Evolutionary conservation across 306 rosid genomes (phyloP), one percentile per base, ranked within the genome.

Genomic region (Castanea mollissima): DNA sequence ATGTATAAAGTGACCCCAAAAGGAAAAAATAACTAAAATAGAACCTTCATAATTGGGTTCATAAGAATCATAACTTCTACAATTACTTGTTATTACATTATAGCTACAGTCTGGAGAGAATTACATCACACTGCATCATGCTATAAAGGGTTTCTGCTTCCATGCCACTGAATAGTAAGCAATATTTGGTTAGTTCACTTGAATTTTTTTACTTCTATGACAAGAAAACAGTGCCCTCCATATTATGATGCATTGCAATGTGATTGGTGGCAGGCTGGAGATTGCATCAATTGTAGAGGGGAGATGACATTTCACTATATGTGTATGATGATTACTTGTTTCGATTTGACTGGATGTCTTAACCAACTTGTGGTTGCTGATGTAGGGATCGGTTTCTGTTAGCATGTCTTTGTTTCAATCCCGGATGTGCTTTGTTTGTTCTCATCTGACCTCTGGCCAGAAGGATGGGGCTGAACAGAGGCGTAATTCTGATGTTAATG

Each of bases 361-460:
- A 62, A 73, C 38, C 62, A 88, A 57, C 79, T 82, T 10, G 35
- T 74, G 62, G 34, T 84, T 74, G 51, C 20, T 65, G 71, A 76
- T 86, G 89, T 92, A 94, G 99, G 99, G 99, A 23, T 95, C 99
- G 21, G 98, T 95, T 83, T 93, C 99, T 9, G 86, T 95, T 12
- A 95, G 99, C 63, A 88, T 95, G 99, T 90, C 98, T 13, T 91
- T 95, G 55, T 95, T 87, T 74, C 99, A 95, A 64, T 91, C 99
- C 7, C 91, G 96, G 41, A 12, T 95, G 87, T 95, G 98, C 87
- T 93, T 95, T 74, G 97, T 95, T 79, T 95, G 99, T 84, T 95
- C 99, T 38, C 99, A 95, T 83, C 87, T 95, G 78, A 85, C 96
- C 78, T 95, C 99, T 58, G 99, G 99, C 74, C 97, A 93, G 81